Evolutionary conservation across 495 filamentous ascomycete species (phyloP).

Genomic region (Penicillium simplicissimum): DNA sequence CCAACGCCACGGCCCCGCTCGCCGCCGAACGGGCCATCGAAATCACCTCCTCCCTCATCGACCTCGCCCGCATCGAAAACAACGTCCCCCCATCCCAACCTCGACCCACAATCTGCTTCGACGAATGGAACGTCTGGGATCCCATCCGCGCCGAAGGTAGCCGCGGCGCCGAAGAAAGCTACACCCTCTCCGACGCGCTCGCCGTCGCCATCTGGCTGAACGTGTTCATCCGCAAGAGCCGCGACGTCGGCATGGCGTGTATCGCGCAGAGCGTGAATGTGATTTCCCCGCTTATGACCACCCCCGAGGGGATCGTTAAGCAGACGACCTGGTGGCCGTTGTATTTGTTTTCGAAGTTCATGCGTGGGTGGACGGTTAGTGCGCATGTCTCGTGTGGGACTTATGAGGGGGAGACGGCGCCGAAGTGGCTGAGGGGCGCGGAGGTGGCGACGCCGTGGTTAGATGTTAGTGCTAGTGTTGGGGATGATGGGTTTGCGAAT

Average conservation of each 20-base stretch:
- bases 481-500: conserved; percentile 61
- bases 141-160: conserved; percentile 69
- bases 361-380: conserved; percentile 68
- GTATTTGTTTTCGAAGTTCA: conserved; percentile 68
- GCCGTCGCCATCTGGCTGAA: conserved; percentile 76
- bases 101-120: conserved; percentile 72
- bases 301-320: conserved; percentile 58
- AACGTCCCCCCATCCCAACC: conserved; percentile 55
- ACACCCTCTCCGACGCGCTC: conserved; percentile 74
- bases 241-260: conserved; percentile 75
- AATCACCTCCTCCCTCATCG: conserved; percentile 65
- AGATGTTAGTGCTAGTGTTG: conserved; percentile 66
- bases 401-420: conserved; percentile 65
- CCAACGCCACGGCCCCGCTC: conserved; percentile 66
- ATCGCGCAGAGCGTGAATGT: conserved; percentile 81
- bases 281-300: conserved; percentile 76
- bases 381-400: conserved; percentile 58
- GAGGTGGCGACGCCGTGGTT: conserved; percentile 65
- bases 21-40: conserved; percentile 74
- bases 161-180: conserved; percentile 65
- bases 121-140: conserved; percentile 89
- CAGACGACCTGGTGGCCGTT: conserved; percentile 81
- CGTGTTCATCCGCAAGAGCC: conserved; percentile 75
- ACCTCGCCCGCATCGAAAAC: conserved; percentile 73
- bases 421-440: conserved; percentile 62